These are phyloP conservation scores for Pyrenula aspistea DNA, from an alignment of 495 filamentous ascomycete species.

Conservation along the genomic window DNA sequence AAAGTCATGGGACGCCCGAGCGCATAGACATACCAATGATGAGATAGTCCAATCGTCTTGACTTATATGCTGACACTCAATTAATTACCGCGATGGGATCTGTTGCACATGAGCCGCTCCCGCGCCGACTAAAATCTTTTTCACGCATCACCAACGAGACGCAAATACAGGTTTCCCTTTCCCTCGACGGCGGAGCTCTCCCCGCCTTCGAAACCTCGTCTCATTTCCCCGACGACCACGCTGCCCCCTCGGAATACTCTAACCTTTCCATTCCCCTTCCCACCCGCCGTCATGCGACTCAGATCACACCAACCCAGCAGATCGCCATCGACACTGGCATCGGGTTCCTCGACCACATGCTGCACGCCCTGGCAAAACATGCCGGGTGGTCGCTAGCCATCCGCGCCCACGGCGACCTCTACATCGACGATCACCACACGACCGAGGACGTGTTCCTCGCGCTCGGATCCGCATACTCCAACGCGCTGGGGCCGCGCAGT, in stretches of 20 bases:
- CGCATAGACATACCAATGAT: too few species aligned
- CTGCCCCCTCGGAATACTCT: slow-evolving; percentile 4
- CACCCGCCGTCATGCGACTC: slow-evolving; percentile 58
- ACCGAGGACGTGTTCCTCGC: slow-evolving; percentile 92
- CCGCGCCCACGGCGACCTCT: slow-evolving; percentile 73
- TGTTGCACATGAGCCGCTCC: slow-evolving; percentile 4
- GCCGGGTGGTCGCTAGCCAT: slow-evolving; percentile 81
- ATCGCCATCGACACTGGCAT: slow-evolving; percentile 89
- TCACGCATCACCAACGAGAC: slow-evolving; percentile 92
- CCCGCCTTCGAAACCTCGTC: slow-evolving; percentile 41
- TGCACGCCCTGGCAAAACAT: slow-evolving; percentile 93
- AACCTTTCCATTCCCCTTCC: neutral
- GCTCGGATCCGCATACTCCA: slow-evolving; percentile 72
- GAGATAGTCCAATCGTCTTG: too few species aligned
- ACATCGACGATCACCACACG: slow-evolving; percentile 98
- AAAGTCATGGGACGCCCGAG: too few species aligned
- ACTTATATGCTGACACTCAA: too few species aligned
- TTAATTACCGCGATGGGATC: too few species aligned
- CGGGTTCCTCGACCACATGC: slow-evolving; percentile 98
- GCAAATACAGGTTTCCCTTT: slow-evolving; percentile 83
- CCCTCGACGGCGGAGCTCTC: slow-evolving; percentile 79
- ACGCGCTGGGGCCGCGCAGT: slow-evolving; percentile 58
- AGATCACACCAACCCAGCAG: slow-evolving; percentile 65
- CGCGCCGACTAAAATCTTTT: slow-evolving; percentile 57
- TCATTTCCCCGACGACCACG: slow-evolving; percentile 24